A percentile compares a stretch with the other conserved stretches of the same genome.
Evolutionary conservation across 106 monocot species (phyloP).

Genomic region (Dioscorea dumetorum): DNA sequence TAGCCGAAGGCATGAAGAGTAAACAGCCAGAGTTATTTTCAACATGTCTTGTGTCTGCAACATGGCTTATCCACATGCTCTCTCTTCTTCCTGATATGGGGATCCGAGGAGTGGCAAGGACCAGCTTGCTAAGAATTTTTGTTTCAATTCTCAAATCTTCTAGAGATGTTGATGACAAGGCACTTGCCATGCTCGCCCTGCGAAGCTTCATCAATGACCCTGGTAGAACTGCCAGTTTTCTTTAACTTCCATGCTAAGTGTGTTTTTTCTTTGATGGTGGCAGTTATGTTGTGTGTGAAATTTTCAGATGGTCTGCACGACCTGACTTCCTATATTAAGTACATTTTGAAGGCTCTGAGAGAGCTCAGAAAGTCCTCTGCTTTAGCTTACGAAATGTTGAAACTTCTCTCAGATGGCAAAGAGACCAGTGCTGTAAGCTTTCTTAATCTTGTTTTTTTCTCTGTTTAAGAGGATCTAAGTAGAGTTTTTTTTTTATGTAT

Average conservation of each 20-base stretch:
- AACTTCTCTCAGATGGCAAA: constrained; percentile 42
- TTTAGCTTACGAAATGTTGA: constrained; percentile 50
- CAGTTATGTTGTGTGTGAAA: too few species aligned
- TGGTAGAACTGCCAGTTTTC: background rate
- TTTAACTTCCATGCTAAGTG: too few species aligned
- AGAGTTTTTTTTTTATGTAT: too few species aligned
- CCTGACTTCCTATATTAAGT: constrained; percentile 38
- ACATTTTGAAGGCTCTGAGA: constrained; percentile 42
- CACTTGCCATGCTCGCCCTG: background rate
- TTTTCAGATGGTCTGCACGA: constrained; percentile 49
- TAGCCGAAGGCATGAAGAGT: constrained; percentile 33
- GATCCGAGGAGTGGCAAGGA: too few species aligned
- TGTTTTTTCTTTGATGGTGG: too few species aligned
- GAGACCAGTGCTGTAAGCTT: constrained; percentile 49
- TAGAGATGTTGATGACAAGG: background rate
- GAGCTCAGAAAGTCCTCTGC: constrained; percentile 48
- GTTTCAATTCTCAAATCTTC: too few species aligned
- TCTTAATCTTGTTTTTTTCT: too few species aligned
- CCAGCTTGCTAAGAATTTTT: too few species aligned
- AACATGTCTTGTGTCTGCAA: background rate
- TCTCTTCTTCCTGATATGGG: too few species aligned
- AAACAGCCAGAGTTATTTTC: background rate
- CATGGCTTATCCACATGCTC: background rate
- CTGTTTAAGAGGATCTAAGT: too few species aligned
- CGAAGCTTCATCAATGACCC: background rate